Conservation (phyloP, 192 early-diverging fungal species). For the Entomortierella lignicola region DNA sequence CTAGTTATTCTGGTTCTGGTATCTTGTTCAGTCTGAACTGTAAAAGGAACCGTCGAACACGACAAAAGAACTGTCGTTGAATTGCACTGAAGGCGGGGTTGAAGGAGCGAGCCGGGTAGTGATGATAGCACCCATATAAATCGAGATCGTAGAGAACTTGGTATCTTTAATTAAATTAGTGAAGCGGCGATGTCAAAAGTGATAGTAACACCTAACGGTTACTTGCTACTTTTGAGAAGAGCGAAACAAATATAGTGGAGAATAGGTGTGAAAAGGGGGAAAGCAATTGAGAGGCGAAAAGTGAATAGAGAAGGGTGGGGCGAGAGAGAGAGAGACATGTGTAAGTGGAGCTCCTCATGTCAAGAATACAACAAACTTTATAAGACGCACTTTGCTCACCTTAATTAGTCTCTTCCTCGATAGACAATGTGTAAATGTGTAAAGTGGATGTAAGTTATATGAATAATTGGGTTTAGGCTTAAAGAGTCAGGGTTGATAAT, state of each 20-base stretch:
- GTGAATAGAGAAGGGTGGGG: no score
- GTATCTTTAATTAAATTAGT: neutral
- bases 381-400: conserved; percentile 8
- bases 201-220: neutral
- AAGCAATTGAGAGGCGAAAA: neutral
- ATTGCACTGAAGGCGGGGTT: conserved; percentile 11
- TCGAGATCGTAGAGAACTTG: neutral
- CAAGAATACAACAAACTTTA: no score
- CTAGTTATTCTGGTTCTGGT: no score
- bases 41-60: neutral
- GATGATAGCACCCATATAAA: conserved; percentile 29
- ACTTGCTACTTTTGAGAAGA: neutral
- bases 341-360: neutral
- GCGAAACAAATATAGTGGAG: neutral
- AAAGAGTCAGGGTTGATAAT: neutral
- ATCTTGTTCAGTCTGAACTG: conserved; percentile 6
- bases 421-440: neutral
- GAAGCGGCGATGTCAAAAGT: neutral
- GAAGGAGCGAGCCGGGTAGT: conserved; percentile 1
- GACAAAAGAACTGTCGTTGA: conserved; percentile 8
- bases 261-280: neutral
- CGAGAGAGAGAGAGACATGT: neutral
- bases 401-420: neutral
- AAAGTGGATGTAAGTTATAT: neutral
- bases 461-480: neutral